Evolutionary conservation across 495 filamentous ascomycete species (phyloP).

Genomic region (Tuber borchii): DNA sequence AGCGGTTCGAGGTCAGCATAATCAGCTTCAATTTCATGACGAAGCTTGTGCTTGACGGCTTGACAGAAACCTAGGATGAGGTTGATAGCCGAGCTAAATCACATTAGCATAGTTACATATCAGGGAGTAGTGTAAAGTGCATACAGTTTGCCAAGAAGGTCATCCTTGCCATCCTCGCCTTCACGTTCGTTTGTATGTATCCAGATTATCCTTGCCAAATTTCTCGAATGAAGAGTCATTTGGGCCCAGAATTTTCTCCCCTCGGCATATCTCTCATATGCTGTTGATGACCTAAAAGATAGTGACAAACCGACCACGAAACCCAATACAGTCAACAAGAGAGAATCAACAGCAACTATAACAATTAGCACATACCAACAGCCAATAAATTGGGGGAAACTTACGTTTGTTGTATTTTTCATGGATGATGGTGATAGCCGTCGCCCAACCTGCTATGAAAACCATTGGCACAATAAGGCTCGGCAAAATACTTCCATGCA

Average conservation of each 20-base stretch:
- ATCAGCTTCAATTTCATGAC: conserved; percentile 75
- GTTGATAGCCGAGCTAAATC: conserved; percentile 62
- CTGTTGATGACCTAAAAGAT: conserved; percentile 76
- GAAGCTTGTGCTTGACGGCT: conserved; percentile 76
- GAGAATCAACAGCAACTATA: conserved; percentile 55
- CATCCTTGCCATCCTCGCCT: conserved; percentile 57
- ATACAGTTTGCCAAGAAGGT: conserved; percentile 64
- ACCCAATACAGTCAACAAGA: conserved; percentile 77
- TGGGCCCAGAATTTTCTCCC: conserved; percentile 59
- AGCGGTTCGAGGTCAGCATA: conserved; percentile 60
- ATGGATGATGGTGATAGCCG: conserved; percentile 59
- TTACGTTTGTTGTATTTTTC: conserved; percentile 50
- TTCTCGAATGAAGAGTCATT: conserved; percentile 63
- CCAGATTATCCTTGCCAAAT: conserved; percentile 73
- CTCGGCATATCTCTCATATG: conserved; percentile 63
- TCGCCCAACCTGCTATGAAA: conserved; percentile 63
- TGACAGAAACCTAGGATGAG: conserved; percentile 71
- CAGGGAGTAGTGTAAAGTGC: conserved; percentile 11
- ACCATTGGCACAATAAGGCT: conserved; percentile 70
- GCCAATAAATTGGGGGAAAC: conserved; percentile 23
- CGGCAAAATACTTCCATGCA: conserved; percentile 74
- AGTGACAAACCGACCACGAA: conserved; percentile 81
- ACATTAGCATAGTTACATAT: conserved; percentile 15
- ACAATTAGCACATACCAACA: neutral
- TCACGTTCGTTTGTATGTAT: conserved; percentile 62